A percentile compares a stretch with the other conserved stretches of the same genome.
phyloP scores from a whole-genome alignment of 2,329 filamentous ascomycete species.

The Emmonsia crescens region DNA sequence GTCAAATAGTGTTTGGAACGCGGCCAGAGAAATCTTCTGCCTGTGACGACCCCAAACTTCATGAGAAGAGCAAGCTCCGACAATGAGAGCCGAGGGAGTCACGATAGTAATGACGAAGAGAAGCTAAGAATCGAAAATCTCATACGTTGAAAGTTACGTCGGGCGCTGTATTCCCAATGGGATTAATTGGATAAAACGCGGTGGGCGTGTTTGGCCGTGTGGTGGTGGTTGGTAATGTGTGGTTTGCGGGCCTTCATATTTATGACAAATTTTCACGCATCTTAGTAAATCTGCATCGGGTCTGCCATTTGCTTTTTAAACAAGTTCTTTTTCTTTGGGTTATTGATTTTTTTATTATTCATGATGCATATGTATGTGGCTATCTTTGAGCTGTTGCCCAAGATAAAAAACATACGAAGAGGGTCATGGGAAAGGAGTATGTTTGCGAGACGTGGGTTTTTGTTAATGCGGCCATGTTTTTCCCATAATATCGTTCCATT shows the following conservation, averaged over 20 bases:
- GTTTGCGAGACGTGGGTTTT: neutral
- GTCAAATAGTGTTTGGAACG: constrained; percentile 16
- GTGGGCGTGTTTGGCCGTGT: neutral
- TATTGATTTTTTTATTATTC: neutral
- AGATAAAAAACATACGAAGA: constrained; percentile 1
- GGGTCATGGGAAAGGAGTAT: neutral
- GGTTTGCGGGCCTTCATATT: neutral
- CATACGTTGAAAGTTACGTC: constrained; percentile 6
- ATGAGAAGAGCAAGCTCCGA: constrained; percentile 8
- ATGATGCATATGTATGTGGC: neutral
- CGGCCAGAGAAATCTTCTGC: constrained; percentile 13
- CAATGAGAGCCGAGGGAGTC: constrained; percentile 7
- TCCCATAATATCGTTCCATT: constrained; percentile 2
- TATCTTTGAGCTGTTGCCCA: neutral
- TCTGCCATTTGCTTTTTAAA: constrained; percentile 3
- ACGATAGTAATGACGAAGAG: constrained; percentile 15
- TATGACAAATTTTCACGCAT: neutral
- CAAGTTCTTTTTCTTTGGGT: neutral
- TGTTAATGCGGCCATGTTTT: neutral
- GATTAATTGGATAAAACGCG: neutral
- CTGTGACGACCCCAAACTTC: constrained; percentile 4
- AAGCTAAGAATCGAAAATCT: constrained; percentile 12
- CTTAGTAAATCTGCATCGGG: constrained; percentile 2
- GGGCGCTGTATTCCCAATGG: neutral
- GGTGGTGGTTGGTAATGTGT: neutral